These are phyloP conservation scores for Orbilia ellipsospora DNA, from an alignment of 2,329 filamentous ascomycete genomes.

Conservation along the genomic window DNA sequence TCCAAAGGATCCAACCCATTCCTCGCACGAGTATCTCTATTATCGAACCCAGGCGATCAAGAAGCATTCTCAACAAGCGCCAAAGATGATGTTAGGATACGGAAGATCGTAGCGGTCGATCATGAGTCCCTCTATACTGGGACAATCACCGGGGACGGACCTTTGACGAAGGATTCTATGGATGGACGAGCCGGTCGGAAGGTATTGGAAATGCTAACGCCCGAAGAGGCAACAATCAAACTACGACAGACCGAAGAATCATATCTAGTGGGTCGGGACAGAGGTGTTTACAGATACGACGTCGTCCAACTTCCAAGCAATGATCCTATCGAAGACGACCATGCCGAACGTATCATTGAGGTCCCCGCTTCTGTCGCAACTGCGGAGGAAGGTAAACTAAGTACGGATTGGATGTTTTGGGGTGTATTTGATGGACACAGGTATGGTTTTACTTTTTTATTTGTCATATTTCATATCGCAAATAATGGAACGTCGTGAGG, in stretches of 20 bases:
- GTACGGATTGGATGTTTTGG: conserved; percentile 99
- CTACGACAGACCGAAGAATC: conserved; percentile 90
- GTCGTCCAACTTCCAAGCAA: conserved; percentile 95
- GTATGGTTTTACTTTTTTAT: conserved; percentile 66
- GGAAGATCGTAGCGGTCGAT: conserved; percentile 84
- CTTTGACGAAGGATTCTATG: conserved; percentile 87
- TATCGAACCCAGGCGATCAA: conserved; percentile 59
- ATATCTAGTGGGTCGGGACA: conserved; percentile 86
- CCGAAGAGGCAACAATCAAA: conserved; percentile 91
- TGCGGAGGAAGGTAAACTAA: conserved; percentile 67
- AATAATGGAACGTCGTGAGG: background rate
- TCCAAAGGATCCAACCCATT: conserved; percentile 44
- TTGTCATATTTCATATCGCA: conserved; percentile 29
- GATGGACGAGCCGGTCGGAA: conserved; percentile 76
- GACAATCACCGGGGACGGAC: conserved; percentile 83
- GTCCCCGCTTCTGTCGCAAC: conserved; percentile 73
- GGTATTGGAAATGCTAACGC: conserved; percentile 94
- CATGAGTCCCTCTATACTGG: conserved; percentile 90
- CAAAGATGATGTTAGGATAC: conserved; percentile 61
- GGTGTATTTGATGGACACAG: conserved; percentile 97
- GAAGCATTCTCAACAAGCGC: conserved; percentile 59
- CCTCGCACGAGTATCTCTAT: conserved; percentile 40
- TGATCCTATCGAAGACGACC: conserved; percentile 97
- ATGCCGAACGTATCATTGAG: conserved; percentile 97
- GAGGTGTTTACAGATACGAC: conserved; percentile 94